phyloP scores from a whole-genome alignment of 352 stramenopile genomes.

The Plasmopara halstedii region DNA sequence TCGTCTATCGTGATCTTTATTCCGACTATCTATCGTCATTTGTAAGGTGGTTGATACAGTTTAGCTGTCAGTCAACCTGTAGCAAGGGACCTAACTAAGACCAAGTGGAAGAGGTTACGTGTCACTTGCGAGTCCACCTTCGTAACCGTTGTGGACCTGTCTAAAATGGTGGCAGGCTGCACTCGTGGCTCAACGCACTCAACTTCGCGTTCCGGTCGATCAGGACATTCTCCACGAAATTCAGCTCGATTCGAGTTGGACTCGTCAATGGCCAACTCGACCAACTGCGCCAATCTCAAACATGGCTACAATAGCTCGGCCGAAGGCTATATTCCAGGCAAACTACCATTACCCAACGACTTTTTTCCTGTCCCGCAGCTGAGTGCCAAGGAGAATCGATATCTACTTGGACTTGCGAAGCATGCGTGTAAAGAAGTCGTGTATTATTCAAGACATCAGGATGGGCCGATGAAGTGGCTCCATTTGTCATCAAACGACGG shows the following conservation, averaged over 20 bases:
- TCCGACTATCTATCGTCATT: too few species aligned
- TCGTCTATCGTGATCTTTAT: too few species aligned
- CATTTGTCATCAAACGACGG: slow-evolving; percentile 59
- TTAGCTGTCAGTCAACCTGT: not conserved
- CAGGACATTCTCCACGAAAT: slow-evolving; percentile 3
- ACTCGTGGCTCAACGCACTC: slow-evolving; percentile 8
- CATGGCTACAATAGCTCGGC: slow-evolving; percentile 14
- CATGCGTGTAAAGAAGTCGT: slow-evolving; percentile 81
- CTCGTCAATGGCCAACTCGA: slow-evolving; percentile 14
- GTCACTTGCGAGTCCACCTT: not conserved
- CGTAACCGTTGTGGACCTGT: not conserved
- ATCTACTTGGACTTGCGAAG: slow-evolving; percentile 62
- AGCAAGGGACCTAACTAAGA: not conserved
- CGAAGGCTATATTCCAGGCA: slow-evolving; percentile 14
- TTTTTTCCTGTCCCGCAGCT: slow-evolving; percentile 60
- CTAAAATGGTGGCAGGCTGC: not conserved
- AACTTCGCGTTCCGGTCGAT: slow-evolving; percentile 10
- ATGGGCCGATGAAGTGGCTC: slow-evolving; percentile 75
- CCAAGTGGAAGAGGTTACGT: not conserved
- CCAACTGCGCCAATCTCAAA: slow-evolving; percentile 18
- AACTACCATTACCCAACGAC: slow-evolving; percentile 54
- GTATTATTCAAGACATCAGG: slow-evolving; percentile 61
- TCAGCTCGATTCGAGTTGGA: slow-evolving; percentile 6
- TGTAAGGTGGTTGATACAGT: not conserved
- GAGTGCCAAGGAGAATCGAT: slow-evolving; percentile 55